These are phyloP conservation scores for Neonectria hederae DNA, from an alignment of 2,329 filamentous ascomycete genomes.

Conservation along the genomic window DNA sequence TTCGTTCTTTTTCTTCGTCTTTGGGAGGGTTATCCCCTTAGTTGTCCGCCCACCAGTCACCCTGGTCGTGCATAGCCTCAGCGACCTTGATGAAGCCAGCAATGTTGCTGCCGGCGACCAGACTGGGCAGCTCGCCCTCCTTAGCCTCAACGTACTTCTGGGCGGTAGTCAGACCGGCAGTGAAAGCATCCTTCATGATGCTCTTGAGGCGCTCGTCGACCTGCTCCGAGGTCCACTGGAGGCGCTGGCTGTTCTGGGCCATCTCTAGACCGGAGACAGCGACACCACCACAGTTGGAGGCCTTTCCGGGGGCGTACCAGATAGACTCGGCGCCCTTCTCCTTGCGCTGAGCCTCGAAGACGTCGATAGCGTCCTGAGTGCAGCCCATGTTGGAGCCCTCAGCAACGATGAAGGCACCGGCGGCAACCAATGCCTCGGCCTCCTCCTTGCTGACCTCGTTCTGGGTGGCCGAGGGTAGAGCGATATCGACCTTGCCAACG, in stretches of 20 bases:
- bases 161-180: slow-evolving; percentile 87
- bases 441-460: slow-evolving; percentile 96
- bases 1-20: slow-evolving; percentile 20
- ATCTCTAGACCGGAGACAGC: slow-evolving; percentile 98
- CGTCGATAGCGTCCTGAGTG: slow-evolving; percentile 92
- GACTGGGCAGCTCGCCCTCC: slow-evolving; percentile 86
- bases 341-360: slow-evolving; percentile 83
- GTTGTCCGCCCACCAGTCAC: slow-evolving; percentile 79
- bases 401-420: slow-evolving; percentile 85
- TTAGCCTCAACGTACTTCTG: slow-evolving; percentile 83
- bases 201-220: slow-evolving; percentile 89
- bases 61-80: slow-evolving; percentile 93
- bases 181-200: slow-evolving; percentile 96
- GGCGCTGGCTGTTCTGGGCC: slow-evolving; percentile 93
- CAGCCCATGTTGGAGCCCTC: slow-evolving; percentile 99
- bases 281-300: slow-evolving; percentile 96
- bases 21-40: slow-evolving; percentile 8
- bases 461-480: slow-evolving; percentile 92
- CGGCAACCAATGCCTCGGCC: slow-evolving; percentile 80
- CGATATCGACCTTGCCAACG: slow-evolving; percentile 89
- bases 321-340: slow-evolving; percentile 75
- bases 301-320: slow-evolving; percentile 98
- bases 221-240: slow-evolving; percentile 88
- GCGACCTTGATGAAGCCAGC: slow-evolving; percentile 98
- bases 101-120: slow-evolving; percentile 96